Evolutionary conservation across 1,139 yeast genomes (phyloP), one percentile per base, ranked within the genome.

Genomic region (Zygotorulaspora mrakii): DNA sequence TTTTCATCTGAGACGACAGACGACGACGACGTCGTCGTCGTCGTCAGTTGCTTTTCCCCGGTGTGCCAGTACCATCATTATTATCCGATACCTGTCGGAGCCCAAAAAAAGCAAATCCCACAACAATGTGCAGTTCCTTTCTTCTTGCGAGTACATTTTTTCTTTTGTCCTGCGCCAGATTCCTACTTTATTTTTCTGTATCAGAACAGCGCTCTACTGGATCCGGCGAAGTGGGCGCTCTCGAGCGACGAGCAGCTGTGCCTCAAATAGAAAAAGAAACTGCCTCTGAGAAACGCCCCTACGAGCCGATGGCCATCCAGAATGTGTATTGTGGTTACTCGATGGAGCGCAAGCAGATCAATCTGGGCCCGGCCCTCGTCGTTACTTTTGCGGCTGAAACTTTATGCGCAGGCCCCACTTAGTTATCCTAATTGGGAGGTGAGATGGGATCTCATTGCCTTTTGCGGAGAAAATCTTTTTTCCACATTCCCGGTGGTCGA

Each of bases 161-260:
- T 20, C 22, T 20, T 20, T 20, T 20, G 22, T 20, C 9, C 22
- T 6, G 22, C 9, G 22, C 9, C 8, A 6, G 22, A 6, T 20
- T 20, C n/a, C n/a, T n/a, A n/a, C n/a, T n/a, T n/a, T n/a, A n/a
- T n/a, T n/a, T n/a, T n/a, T n/a, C n/a, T n/a, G n/a, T n/a, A n/a
- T n/a, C n/a, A n/a, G n/a, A n/a, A n/a, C n/a, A n/a, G n/a, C n/a
- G n/a, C 9, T 20, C 21, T 31, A 21, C 34, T 25, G 5, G 27
- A 20, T 31, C 12, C 26, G 34, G 34, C 17, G 12, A 10, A 5
- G 18, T 14, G 18, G 23, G 8, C 10, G 26, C 18, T 31, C 34
- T 29, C 32, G 32, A 29, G 22, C 22, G 10, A n/a, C n/a, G n/a
- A n/a, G n/a, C n/a, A n/a, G n/a, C 11, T 14, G 21, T 29, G 21